These are phyloP conservation scores for Mrakiaceae sp. DNA, from an alignment of 1,284 basidiomycete genomes.

Conservation along the genomic window DNA sequence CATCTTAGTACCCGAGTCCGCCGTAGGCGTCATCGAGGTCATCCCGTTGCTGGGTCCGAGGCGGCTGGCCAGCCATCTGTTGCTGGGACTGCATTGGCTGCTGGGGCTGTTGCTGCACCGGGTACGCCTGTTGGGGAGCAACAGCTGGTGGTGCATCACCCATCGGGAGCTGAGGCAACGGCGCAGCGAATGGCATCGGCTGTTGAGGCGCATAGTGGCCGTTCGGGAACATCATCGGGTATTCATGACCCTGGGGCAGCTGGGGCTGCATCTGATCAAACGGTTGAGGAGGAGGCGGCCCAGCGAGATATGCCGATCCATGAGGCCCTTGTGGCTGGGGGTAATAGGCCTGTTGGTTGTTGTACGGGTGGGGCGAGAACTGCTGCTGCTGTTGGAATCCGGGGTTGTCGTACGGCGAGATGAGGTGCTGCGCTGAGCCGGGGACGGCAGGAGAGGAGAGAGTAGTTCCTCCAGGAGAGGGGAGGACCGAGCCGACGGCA, in stretches of 20 bases:
- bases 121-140: not conserved
- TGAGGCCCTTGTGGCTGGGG: too few species aligned
- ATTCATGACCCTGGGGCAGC: not conserved
- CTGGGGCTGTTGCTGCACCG: not conserved
- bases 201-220: not conserved
- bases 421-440: not conserved
- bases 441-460: not conserved
- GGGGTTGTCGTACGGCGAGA: not conserved
- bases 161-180: not conserved
- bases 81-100: not conserved
- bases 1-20: not conserved
- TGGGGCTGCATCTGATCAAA: not conserved
- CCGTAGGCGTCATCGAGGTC: conserved; percentile 11
- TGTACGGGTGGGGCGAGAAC: not conserved
- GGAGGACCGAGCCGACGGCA: conserved; percentile 41
- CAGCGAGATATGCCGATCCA: not conserved
- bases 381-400: not conserved
- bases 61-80: not conserved
- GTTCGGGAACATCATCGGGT: not conserved
- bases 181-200: not conserved
- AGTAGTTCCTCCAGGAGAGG: not conserved
- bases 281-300: not conserved
- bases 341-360: too few species aligned
- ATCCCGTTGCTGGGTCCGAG: not conserved
- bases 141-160: not conserved